These are phyloP conservation scores for Xylariaceae sp. DNA, from an alignment of 2,329 filamentous ascomycete genomes.

Conservation along the genomic window DNA sequence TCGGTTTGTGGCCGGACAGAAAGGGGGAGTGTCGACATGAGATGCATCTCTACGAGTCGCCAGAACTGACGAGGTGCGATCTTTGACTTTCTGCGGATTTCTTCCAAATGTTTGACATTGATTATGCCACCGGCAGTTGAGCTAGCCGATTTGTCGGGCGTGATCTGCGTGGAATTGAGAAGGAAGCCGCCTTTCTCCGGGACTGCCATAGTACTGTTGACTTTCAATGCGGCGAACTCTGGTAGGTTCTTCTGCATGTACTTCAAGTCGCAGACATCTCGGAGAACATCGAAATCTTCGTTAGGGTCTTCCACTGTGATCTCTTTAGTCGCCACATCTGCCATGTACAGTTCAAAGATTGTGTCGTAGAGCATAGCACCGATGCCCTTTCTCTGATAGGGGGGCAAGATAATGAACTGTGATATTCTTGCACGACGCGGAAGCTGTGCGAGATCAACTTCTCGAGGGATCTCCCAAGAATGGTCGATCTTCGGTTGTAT, in stretches of 20 bases:
- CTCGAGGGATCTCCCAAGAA: conserved; percentile 42
- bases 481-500: conserved; percentile 22
- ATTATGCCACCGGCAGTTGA: conserved; percentile 45
- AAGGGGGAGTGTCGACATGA: conserved; percentile 55
- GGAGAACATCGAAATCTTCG: conserved; percentile 73
- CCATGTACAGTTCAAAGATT: conserved; percentile 66
- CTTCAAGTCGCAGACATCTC: conserved; percentile 67
- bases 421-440: conserved; percentile 80
- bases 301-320: conserved; percentile 94
- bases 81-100: conserved; percentile 58
- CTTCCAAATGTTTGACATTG: conserved; percentile 50
- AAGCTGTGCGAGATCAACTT: conserved; percentile 51
- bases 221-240: conserved; percentile 50
- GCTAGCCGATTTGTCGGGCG: conserved; percentile 18
- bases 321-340: conserved; percentile 65
- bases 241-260: conserved; percentile 54
- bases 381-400: conserved; percentile 75
- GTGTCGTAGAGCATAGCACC: conserved; percentile 75
- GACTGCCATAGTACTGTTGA: conserved; percentile 49
- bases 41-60: conserved; percentile 69
- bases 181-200: conserved; percentile 41
- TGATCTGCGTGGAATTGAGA: conserved; percentile 27
- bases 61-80: conserved; percentile 72
- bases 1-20: conserved; percentile 49
- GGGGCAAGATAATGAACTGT: conserved; percentile 86